phyloP scores from a whole-genome alignment of 129 eudicot species.

The Pulicaria dysenterica region DNA sequence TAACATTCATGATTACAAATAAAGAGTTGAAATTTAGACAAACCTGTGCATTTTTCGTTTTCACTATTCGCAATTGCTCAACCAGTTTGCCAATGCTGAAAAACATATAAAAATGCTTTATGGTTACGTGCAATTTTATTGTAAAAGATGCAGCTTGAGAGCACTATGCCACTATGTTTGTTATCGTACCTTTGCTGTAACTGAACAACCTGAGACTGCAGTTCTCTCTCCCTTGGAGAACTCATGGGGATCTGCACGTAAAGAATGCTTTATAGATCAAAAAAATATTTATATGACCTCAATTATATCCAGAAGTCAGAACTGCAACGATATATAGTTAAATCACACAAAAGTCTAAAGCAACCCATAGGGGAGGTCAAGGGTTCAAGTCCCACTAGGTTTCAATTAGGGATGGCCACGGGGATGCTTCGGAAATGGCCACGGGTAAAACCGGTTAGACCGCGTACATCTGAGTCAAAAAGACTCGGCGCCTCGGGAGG shows the following conservation, averaged over 20 bases:
- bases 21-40: constrained; percentile 17
- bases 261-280: constrained; percentile 1
- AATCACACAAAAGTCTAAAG: background rate
- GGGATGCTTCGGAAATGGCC: too few species aligned
- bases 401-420: too few species aligned
- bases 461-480: too few species aligned
- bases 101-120: constrained; percentile 13
- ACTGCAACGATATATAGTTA: background rate
- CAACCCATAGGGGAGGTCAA: too few species aligned
- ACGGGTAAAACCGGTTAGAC: too few species aligned
- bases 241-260: constrained; percentile 48
- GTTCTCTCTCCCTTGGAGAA: constrained; percentile 66
- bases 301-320: background rate
- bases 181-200: constrained; percentile 77
- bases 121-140: background rate
- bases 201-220: constrained; percentile 69
- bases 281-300: constrained; percentile 9
- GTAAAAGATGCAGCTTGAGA: constrained; percentile 7
- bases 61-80: constrained; percentile 81
- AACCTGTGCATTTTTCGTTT: constrained; percentile 75
- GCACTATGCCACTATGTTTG: background rate
- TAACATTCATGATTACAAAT: too few species aligned
- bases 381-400: too few species aligned
- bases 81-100: constrained; percentile 85
- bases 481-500: too few species aligned